phyloP scores from a whole-genome alignment of 2,329 filamentous ascomycete genomes.

The Xylaria sp. region DNA sequence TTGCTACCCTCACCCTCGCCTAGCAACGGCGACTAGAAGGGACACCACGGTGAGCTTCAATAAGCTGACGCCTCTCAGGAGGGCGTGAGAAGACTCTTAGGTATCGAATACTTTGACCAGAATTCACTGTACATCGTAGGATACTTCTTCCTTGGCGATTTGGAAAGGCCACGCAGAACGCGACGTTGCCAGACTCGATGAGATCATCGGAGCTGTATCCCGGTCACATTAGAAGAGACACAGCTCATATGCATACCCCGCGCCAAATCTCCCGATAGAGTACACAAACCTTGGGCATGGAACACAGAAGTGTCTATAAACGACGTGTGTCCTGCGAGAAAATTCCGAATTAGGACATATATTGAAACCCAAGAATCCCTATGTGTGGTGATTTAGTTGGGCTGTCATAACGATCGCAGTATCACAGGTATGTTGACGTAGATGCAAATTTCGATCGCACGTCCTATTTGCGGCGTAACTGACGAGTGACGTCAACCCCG shows the following conservation, averaged over 20 bases:
- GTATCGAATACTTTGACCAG: no score
- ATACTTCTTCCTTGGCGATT: no score
- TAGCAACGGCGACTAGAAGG: no score
- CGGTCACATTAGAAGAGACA: no score
- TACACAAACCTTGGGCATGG: neutral
- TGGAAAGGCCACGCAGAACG: no score
- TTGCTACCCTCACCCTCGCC: no score
- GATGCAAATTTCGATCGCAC: constrained; percentile 8
- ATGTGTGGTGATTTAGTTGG: neutral
- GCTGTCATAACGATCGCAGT: neutral
- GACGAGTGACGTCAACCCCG: constrained; percentile 3
- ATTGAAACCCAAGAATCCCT: neutral
- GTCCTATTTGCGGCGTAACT: neutral
- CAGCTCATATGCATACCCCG: neutral
- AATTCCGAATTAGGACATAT: neutral
- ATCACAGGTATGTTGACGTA: constrained; percentile 17
- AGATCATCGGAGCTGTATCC: no score
- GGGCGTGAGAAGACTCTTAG: no score
- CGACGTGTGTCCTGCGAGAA: neutral
- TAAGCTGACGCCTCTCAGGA: no score
- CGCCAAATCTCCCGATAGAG: neutral
- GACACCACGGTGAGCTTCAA: no score
- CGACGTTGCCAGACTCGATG: no score
- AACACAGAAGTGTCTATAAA: neutral
- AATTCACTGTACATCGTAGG: no score